Base-by-base conservation (phyloP, 495 filamentous ascomycete genomes). In the Glarea lozoyensis region DNA sequence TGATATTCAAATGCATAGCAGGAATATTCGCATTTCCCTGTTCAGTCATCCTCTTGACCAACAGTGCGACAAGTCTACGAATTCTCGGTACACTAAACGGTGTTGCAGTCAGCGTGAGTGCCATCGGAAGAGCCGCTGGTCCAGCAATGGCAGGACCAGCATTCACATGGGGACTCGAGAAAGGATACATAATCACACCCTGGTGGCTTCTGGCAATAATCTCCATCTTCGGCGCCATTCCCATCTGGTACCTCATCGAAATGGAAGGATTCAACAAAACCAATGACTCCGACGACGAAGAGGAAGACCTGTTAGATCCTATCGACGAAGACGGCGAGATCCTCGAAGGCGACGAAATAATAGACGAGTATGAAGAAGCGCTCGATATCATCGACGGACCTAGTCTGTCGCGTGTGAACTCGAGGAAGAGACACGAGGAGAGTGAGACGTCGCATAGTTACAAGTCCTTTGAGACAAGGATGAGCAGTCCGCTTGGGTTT, bases 11-110 rank as follows among this genome's bases (percentile, higher is more conserved):
- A 56, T 78, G 77, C 20, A 66, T 81, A 35, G 71, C 72, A 10
- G 73, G 73, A 25, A 88, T 89, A 41, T 84, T 95, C 58, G 79
- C 79, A 4, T 94, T 94, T 57, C 90, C 90, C 1, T 88, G 82
- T 58, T 80, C 72, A 12, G 92, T 83, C n/a, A 93, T 95, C 53
- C 61, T 95, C 15, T 67, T 97, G 13, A 94, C 89, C 34, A 97
- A 95, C 63, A 86, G 82, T 13, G 88, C 88, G 1, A 61, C 68
- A 0, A 83, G 75, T 34, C 64, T 95, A 23, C 66, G 74, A 22
- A 73, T 93, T 35, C 72, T 95, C 5, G 90, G 88, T 0, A 94
- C 89, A 1, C 63, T 97, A 37, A 97, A 97, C 56, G 90, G 90
- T 0, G 77, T 94, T 40, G 85, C 83, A 1, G 89, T 86, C 1